phyloP scores from a whole-genome alignment of 169 alveolate genomes.

The Plasmodium ovale region DNA sequence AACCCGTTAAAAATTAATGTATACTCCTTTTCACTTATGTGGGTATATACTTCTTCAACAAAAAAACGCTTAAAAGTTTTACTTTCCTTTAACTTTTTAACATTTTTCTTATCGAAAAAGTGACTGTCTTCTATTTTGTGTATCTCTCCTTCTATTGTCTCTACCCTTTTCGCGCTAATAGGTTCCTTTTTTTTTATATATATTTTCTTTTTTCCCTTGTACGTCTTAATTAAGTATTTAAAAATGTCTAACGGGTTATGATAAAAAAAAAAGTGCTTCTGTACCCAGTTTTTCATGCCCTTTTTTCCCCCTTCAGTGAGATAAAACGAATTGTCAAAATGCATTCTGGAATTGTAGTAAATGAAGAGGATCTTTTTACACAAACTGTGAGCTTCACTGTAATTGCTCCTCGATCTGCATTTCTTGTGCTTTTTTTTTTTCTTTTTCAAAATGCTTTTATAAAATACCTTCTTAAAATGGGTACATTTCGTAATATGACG shows the following conservation, averaged over 20 bases:
- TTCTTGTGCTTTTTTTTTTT: not conserved
- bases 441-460: not conserved
- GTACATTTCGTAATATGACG: not conserved
- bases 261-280: slow-evolving; percentile 14
- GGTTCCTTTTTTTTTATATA: not conserved
- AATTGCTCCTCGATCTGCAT: not conserved
- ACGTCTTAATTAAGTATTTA: slow-evolving; percentile 17
- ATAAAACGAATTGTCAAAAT: slow-evolving; percentile 6
- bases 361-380: slow-evolving; percentile 19
- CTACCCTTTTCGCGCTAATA: not conserved
- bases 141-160: not conserved
- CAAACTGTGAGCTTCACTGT: not conserved
- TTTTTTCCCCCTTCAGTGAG: slow-evolving; percentile 9
- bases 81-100: slow-evolving; percentile 11
- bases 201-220: not conserved
- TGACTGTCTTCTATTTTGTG: slow-evolving; percentile 11
- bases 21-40: slow-evolving; percentile 35
- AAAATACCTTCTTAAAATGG: not conserved
- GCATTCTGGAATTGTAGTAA: slow-evolving; percentile 19
- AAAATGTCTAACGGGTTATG: slow-evolving; percentile 49
- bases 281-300: not conserved
- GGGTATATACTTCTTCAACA: slow-evolving; percentile 3
- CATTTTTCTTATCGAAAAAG: not conserved
- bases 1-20: slow-evolving; percentile 47
- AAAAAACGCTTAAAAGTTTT: slow-evolving; percentile 32